Evolutionary conservation across 345 rosid genomes (phyloP).

Genomic region (Microthlaspi erraticum): DNA sequence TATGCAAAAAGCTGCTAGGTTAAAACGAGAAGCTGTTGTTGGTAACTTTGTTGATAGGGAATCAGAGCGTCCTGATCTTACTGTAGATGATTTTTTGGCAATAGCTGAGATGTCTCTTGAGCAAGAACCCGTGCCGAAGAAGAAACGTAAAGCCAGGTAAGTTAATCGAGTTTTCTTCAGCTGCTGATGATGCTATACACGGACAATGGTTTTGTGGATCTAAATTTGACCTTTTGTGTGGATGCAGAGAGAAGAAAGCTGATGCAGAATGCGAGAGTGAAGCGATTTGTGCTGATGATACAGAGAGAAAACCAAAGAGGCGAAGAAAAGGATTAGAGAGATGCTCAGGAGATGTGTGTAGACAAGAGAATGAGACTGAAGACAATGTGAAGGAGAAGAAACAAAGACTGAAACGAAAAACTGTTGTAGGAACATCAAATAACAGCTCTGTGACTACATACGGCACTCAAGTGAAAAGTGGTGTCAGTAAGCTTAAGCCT

Average conservation of each 20-base stretch:
- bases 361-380: constrained; percentile 12
- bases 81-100: constrained; percentile 58
- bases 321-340: constrained; percentile 18
- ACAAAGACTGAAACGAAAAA: constrained; percentile 1
- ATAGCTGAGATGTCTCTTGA: constrained; percentile 33
- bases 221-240: constrained; percentile 10
- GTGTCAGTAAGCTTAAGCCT: constrained; percentile 33
- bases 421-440: constrained; percentile 23
- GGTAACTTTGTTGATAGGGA: constrained; percentile 83
- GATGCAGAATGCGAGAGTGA: constrained; percentile 13
- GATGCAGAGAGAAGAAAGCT: constrained; percentile 40
- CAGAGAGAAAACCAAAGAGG: constrained; percentile 30
- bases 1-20: constrained; percentile 54
- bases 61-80: constrained; percentile 68
- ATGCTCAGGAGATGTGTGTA: constrained; percentile 14
- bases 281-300: constrained; percentile 4
- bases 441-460: constrained; percentile 10
- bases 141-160: constrained; percentile 58
- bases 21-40: constrained; percentile 51
- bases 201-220: not conserved
- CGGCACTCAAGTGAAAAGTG: constrained; percentile 24
- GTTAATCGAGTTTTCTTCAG: constrained; percentile 19
- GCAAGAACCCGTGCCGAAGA: constrained; percentile 42
- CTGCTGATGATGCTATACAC: not conserved
- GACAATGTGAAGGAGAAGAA: constrained; percentile 29